These are phyloP conservation scores for Lipomyces chichibuensis DNA, from an alignment of 805 yeast species.

Conservation along the genomic window DNA sequence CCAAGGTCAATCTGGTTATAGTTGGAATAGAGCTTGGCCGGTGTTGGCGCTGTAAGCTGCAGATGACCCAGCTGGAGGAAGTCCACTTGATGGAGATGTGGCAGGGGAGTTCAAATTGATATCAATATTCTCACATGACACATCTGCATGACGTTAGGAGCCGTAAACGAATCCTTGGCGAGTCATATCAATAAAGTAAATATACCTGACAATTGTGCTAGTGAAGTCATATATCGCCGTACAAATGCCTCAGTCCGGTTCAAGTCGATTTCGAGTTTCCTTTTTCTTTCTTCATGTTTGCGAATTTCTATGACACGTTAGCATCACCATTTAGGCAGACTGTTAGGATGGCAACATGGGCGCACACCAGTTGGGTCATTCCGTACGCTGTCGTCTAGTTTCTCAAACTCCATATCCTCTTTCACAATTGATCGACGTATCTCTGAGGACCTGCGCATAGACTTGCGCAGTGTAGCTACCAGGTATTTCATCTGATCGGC, in stretches of 20 bases:
- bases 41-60: slow-evolving; percentile 4
- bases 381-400: slow-evolving; percentile 7
- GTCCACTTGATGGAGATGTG: background rate
- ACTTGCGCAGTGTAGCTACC: slow-evolving; percentile 20
- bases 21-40: slow-evolving; percentile 11
- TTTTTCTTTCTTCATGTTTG: slow-evolving; percentile 4
- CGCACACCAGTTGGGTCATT: slow-evolving; percentile 14
- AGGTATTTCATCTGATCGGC: slow-evolving; percentile 28
- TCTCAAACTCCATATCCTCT: slow-evolving; percentile 6
- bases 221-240: slow-evolving; percentile 24
- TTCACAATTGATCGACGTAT: slow-evolving; percentile 17
- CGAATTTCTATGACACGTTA: slow-evolving; percentile 9
- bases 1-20: background rate
- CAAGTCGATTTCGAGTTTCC: slow-evolving; percentile 25
- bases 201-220: slow-evolving; percentile 26
- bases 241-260: slow-evolving; percentile 31
- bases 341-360: background rate
- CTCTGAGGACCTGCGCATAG: slow-evolving; percentile 23
- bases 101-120: background rate
- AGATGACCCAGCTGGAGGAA: background rate
- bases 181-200: background rate
- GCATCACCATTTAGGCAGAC: background rate
- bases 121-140: slow-evolving; percentile 21
- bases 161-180: background rate
- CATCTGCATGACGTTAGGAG: slow-evolving; percentile 1